Evolutionary conservation across 1,284 basidiomycete genomes (phyloP).

Genomic region (Uromyces viciae-fabae): DNA sequence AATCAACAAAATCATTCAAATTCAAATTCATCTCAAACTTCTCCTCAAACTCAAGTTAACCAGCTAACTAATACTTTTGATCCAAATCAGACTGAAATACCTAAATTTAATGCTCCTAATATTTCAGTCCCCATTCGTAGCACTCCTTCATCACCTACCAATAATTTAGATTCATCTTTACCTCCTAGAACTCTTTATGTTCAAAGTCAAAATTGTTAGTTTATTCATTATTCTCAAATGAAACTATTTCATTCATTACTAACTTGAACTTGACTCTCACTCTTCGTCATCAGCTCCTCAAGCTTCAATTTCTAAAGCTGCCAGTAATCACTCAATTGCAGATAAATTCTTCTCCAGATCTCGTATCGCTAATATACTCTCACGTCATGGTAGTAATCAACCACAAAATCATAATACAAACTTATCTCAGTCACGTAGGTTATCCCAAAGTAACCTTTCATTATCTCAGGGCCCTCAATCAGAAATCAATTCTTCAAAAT

Average conservation of each 20-base stretch:
- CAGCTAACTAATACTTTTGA: not conserved
- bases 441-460: constrained; percentile 9
- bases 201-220: constrained; percentile 33
- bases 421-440: not conserved
- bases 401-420: not conserved
- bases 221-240: not conserved
- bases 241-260: not conserved
- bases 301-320: not conserved
- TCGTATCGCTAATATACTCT: constrained; percentile 29
- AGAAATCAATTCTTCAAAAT: not conserved
- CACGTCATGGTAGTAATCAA: not conserved
- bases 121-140: constrained; percentile 32
- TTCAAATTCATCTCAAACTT: not conserved
- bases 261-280: not conserved
- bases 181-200: constrained; percentile 38
- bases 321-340: constrained; percentile 9
- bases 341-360: constrained; percentile 29
- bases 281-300: not conserved
- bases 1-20: not conserved
- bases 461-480: not conserved
- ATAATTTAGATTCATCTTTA: not conserved
- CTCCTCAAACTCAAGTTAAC: not conserved
- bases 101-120: constrained; percentile 38
- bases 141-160: not conserved
- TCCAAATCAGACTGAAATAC: constrained; percentile 28